Conservation (phyloP, 1,284 basidiomycete genomes). For the Moniliophthora roreri region DNA sequence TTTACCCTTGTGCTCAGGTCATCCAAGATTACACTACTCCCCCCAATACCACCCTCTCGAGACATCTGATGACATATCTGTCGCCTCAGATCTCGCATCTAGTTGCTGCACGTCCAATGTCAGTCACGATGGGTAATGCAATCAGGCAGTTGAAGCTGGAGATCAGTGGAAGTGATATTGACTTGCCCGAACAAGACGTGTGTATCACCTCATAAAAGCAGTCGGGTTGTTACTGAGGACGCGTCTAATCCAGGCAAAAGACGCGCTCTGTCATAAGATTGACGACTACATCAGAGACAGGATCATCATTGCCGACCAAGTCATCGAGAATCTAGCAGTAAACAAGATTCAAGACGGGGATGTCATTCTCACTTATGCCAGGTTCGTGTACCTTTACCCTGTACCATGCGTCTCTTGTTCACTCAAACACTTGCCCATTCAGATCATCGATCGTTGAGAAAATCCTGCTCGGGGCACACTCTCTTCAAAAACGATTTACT, state of each 20-base stretch:
- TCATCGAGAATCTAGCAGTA: slow-evolving; percentile 87
- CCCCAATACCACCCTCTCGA: slow-evolving; percentile 77
- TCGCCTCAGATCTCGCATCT: slow-evolving; percentile 92
- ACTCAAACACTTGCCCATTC: slow-evolving; percentile 13
- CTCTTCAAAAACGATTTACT: slow-evolving; percentile 75
- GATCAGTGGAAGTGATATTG: slow-evolving; percentile 90
- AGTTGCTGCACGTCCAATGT: slow-evolving; percentile 85
- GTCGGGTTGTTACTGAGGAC: background rate
- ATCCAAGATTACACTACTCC: slow-evolving; percentile 88
- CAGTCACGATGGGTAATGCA: slow-evolving; percentile 95
- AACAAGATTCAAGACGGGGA: slow-evolving; percentile 95
- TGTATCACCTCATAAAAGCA: slow-evolving; percentile 26
- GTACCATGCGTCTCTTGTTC: slow-evolving; percentile 6
- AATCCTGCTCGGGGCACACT: slow-evolving; percentile 79
- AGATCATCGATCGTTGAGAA: slow-evolving; percentile 96
- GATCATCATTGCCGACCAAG: slow-evolving; percentile 91
- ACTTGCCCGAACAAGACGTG: slow-evolving; percentile 92
- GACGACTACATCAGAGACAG: slow-evolving; percentile 94
- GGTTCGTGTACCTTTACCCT: slow-evolving; percentile 50
- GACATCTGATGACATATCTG: slow-evolving; percentile 85
- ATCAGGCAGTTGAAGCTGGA: slow-evolving; percentile 95
- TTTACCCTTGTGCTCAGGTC: too few relatives aligned
- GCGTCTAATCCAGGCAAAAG: slow-evolving; percentile 70
- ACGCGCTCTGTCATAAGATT: slow-evolving; percentile 81
- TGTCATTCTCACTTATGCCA: slow-evolving; percentile 90